Evolutionary conservation across 2,329 filamentous ascomycete species (phyloP).

Genomic region (Fusarium foetens): DNA sequence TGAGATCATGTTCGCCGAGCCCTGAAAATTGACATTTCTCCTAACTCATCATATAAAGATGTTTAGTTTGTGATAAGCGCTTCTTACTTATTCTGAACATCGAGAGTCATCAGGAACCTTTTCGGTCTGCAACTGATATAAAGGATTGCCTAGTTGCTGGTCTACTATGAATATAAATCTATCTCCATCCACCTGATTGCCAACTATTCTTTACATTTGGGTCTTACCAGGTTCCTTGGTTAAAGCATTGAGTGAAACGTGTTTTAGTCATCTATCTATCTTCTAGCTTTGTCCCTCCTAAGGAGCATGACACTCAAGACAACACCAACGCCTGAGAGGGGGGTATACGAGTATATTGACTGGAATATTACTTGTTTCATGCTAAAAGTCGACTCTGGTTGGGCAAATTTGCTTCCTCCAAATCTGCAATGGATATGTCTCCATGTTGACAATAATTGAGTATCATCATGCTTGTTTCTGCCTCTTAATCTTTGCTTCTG

Average conservation of each 20-base stretch:
- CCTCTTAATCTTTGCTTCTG: background rate
- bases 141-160: background rate
- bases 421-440: background rate
- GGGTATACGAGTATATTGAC: background rate
- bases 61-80: background rate
- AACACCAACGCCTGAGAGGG: background rate
- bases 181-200: background rate
- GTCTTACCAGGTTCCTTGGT: background rate
- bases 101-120: background rate
- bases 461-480: slow-evolving; percentile 6
- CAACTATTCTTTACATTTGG: background rate
- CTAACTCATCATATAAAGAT: background rate
- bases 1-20: background rate
- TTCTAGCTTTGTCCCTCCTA: background rate
- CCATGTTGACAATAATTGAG: background rate
- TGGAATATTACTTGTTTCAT: background rate
- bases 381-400: background rate
- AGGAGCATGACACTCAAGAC: background rate
- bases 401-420: background rate
- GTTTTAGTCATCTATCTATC: background rate
- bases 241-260: background rate
- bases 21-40: background rate
- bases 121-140: background rate
- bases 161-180: background rate
- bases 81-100: background rate